Evolutionary conservation across 2,329 filamentous ascomycete genomes (phyloP), one percentile per base, ranked within the genome.

Genomic region (Colletotrichum lini): DNA sequence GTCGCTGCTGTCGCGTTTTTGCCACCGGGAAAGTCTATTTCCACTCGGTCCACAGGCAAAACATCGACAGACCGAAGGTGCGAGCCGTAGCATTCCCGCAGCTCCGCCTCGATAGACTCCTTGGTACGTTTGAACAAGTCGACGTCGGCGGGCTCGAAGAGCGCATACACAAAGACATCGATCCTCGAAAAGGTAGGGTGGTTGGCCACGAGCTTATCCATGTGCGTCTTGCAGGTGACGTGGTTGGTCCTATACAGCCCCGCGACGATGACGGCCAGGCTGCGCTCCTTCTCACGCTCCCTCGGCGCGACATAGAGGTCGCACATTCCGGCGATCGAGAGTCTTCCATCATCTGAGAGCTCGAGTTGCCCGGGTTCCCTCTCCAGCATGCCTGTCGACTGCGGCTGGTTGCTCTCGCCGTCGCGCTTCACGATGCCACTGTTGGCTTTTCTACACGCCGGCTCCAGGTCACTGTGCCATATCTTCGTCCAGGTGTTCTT

Each of bases 391-490:
- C 40, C 44, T 3, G 50, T 54, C 26, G 66, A 23, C 4, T 44
- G n/a, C 38, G 52, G 9, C 13, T 65, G 13, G 30, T 9, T 26
- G 26, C 42, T 9, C 18, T 6, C 42, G 15, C 42, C 2, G 47
- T n/a, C 38, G 21, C 65, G 42, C 15, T 30, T 16, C 3, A 54
- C 7, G 12, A 52, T 13, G 3, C 15, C 30, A 12, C 12, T 4
- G 5, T 26, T n/a, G 13, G 21, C 3, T 10, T 42, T 50, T 38
- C 45, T 70, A 44, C 69, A 69, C 9, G 49, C 45, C 16, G 68
- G 61, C 18, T 57, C 56, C 3, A 74, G 57, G 42, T 74, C 72
- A 47, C 73, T 74, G 40, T 74, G 73, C 73, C 72, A 74, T 2
- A 73, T 50, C 26, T 40, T 60, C 42, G 53, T 42, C 69, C 69